These are phyloP conservation scores for Penicillium ochrochloron DNA, from an alignment of 495 filamentous ascomycete genomes.

Conservation along the genomic window DNA sequence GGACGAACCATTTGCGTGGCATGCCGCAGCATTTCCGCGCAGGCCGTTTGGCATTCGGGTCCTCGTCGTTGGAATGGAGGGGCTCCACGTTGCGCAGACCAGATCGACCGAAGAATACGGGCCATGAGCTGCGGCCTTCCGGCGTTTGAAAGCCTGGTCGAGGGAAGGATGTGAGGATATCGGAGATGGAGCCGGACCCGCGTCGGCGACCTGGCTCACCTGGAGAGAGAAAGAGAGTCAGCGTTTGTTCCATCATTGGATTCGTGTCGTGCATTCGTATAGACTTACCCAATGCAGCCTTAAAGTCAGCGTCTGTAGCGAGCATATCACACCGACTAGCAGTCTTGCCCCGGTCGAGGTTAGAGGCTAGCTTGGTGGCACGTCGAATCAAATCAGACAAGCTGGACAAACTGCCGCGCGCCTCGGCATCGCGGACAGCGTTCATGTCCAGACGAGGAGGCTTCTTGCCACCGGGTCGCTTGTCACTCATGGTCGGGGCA, in stretches of 20 bases:
- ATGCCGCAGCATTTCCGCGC: slow-evolving; percentile 74
- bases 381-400: slow-evolving; percentile 87
- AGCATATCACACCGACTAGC: slow-evolving; percentile 66
- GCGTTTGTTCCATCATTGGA: background rate
- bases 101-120: slow-evolving; percentile 44
- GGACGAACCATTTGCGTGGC: slow-evolving; percentile 76
- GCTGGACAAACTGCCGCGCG: slow-evolving; percentile 86
- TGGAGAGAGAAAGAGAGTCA: slow-evolving; percentile 1
- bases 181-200: slow-evolving; percentile 73
- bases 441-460: slow-evolving; percentile 80
- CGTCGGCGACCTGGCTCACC: slow-evolving; percentile 29
- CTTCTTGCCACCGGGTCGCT: slow-evolving; percentile 53
- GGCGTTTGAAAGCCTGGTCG: slow-evolving; percentile 71
- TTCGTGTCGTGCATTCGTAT: background rate
- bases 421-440: slow-evolving; percentile 76
- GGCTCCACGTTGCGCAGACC: slow-evolving; percentile 42
- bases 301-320: slow-evolving; percentile 33
- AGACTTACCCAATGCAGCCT: slow-evolving; percentile 34
- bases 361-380: slow-evolving; percentile 84
- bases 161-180: slow-evolving; percentile 91
- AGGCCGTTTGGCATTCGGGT: slow-evolving; percentile 21
- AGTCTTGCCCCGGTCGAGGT: slow-evolving; percentile 85
- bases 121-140: slow-evolving; percentile 47
- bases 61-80: slow-evolving; percentile 31
- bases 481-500: slow-evolving; percentile 50